Evolutionary conservation across 1,139 yeast species (phyloP), one percentile per base, ranked within the genome.

Genomic region (Suhomyces coccinellae): DNA sequence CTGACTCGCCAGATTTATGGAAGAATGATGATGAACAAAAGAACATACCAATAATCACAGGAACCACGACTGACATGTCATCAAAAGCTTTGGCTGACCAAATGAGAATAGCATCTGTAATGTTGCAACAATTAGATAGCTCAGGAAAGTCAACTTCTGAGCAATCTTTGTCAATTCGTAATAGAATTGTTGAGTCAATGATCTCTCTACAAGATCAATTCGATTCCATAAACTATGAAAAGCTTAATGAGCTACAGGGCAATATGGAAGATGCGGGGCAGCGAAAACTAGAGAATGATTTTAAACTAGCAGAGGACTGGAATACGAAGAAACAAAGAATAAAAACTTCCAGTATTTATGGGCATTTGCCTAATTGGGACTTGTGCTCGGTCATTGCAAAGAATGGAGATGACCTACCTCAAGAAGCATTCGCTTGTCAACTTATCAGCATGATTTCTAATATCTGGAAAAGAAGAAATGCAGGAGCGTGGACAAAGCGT

Each of bases 401-500:
- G 59, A 91, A 96, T 40, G 99, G 99, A 27, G 93, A 87, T 57
- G 99, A 93, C 63, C 66, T 93, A 43, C 87, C 97, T 16, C 99
- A 93, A 62, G 99, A 93, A 61, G 97, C 99, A 0, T 90, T 93
- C 72, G 99, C 99, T 0, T 90, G 97, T 54, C 99, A 93, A 61
- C 65, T 93, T 32, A 91, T 93, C 40, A 83, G 87, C 45, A 84
- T 96, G 36, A 87, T 91, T 65, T 85, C 95, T 0, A 82, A 80
- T 44, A 83, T 89, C 38, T 93, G 98, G 98, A 79, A 80, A 41
- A 77, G 72, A 29, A 78, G 80, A 24, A 71, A 74, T 2, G 40
- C 44, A 5, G 82, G 78, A 13, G 87, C 83, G 5, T 93, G 99
- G 98, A 95, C 93, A 0, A 91, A 91, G 55, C 77, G 83, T 50